phyloP scores from a whole-genome alignment of 768 basidiomycete genomes.

The Termitomyces sp. region DNA sequence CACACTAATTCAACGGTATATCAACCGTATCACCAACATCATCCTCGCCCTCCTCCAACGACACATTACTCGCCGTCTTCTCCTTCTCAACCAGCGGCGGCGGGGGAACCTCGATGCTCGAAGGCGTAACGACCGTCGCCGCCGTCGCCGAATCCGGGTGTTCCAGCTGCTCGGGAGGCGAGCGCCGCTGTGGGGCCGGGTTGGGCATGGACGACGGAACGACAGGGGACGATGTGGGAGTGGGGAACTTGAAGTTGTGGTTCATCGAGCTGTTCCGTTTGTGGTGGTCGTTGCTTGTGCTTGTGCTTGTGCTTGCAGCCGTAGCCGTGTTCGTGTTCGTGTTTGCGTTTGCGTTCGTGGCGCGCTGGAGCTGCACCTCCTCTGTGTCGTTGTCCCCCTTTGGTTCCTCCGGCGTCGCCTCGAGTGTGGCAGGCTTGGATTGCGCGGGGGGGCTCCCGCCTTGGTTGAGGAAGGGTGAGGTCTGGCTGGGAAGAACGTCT shows the following conservation, averaged over 20 bases:
- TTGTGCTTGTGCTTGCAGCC: not conserved
- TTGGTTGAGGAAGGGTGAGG: conserved; percentile 38
- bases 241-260: conserved; percentile 68
- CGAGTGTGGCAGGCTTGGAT: conserved; percentile 29
- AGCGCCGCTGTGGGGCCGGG: conserved; percentile 8
- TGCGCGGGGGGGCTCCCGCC: conserved; percentile 21
- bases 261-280: conserved; percentile 69
- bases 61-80: conserved; percentile 26
- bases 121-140: conserved; percentile 45
- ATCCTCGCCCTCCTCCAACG: conserved; percentile 55
- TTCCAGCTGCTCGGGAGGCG: conserved; percentile 25
- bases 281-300: conserved; percentile 12
- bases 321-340: not conserved
- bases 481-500: conserved; percentile 34
- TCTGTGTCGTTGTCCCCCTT: conserved; percentile 34
- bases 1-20: conserved; percentile 44
- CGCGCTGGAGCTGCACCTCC: conserved; percentile 15
- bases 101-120: conserved; percentile 71
- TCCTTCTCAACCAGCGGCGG: conserved; percentile 81
- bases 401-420: conserved; percentile 49
- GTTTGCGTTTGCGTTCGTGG: not conserved
- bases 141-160: conserved; percentile 10
- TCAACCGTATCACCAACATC: conserved; percentile 80
- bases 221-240: conserved; percentile 28
- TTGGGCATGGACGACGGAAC: conserved; percentile 7